Evolutionary conservation across 1,284 basidiomycete species (phyloP).

Genomic region (Salmacisia buchloeana): DNA sequence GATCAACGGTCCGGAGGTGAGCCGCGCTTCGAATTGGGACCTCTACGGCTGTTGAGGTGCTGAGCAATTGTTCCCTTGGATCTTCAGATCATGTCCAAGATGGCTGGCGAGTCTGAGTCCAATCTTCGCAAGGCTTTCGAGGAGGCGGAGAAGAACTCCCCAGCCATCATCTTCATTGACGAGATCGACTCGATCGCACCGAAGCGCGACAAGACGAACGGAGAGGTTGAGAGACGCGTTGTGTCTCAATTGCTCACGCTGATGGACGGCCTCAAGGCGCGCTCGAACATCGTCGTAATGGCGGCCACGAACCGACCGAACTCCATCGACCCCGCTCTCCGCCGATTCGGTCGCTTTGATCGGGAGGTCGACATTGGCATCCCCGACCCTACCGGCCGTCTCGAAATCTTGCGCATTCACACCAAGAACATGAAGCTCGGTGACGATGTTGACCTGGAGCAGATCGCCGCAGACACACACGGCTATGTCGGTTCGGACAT

Average conservation of each 20-base stretch:
- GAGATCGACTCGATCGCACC: conserved; percentile 99
- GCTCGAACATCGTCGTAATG: conserved; percentile 99
- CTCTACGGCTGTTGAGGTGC: neutral
- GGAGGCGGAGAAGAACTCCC: conserved; percentile 99
- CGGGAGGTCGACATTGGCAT: conserved; percentile 99
- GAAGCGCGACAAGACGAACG: conserved; percentile 99
- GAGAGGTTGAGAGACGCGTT: conserved; percentile 97
- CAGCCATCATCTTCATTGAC: conserved; percentile 98
- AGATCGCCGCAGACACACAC: conserved; percentile 97
- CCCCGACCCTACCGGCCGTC: conserved; percentile 93
- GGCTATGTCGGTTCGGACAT: conserved; percentile 98
- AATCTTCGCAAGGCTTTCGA: conserved; percentile 97
- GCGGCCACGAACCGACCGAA: conserved; percentile 98
- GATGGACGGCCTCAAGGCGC: conserved; percentile 98
- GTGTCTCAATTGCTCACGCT: conserved; percentile 95
- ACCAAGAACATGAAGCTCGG: conserved; percentile 99
- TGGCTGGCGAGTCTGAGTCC: conserved; percentile 96
- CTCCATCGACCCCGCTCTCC: conserved; percentile 95
- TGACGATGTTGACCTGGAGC: conserved; percentile 94
- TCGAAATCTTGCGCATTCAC: conserved; percentile 97
- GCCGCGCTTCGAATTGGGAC: neutral
- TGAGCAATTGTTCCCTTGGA: neutral
- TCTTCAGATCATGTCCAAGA: conserved; percentile 89
- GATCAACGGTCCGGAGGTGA: conserved; percentile 86
- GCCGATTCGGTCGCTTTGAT: conserved; percentile 97